phyloP scores from a whole-genome alignment of 305 asterid genomes.

The Solanum aculeatissimum region DNA sequence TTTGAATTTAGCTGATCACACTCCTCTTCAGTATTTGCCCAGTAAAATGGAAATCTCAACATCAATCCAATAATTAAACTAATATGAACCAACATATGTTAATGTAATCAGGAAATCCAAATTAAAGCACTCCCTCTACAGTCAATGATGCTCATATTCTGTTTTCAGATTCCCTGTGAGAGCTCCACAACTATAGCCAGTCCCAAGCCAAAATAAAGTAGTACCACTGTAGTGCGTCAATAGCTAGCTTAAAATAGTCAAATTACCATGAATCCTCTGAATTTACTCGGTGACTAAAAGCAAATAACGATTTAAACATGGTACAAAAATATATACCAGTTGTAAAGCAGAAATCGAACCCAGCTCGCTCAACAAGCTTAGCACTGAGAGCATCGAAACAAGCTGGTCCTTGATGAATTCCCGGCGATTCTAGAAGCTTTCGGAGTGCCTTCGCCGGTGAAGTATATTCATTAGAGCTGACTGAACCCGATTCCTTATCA shows the following conservation, averaged over 20 bases:
- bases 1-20: neutral
- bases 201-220: neutral
- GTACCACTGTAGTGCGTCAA: neutral
- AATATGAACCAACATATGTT: neutral
- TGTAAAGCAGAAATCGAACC: constrained; percentile 79
- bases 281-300: neutral
- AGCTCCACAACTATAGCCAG: neutral
- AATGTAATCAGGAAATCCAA: neutral
- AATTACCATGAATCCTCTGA: neutral
- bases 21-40: neutral
- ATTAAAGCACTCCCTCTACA: neutral
- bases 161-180: neutral
- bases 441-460: constrained; percentile 57
- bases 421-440: constrained; percentile 47
- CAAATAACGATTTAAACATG: neutral
- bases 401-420: constrained; percentile 87
- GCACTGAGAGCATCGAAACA: constrained; percentile 91
- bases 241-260: neutral
- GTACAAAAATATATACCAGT: constrained; percentile 30
- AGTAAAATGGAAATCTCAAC: neutral
- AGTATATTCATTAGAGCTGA: neutral
- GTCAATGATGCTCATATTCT: neutral
- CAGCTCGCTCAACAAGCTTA: constrained; percentile 80
- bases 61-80: neutral
- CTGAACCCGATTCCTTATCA: constrained; percentile 1